phyloP scores from a whole-genome alignment of 2,329 filamentous ascomycete species.

The Keithomyces neogunnii region DNA sequence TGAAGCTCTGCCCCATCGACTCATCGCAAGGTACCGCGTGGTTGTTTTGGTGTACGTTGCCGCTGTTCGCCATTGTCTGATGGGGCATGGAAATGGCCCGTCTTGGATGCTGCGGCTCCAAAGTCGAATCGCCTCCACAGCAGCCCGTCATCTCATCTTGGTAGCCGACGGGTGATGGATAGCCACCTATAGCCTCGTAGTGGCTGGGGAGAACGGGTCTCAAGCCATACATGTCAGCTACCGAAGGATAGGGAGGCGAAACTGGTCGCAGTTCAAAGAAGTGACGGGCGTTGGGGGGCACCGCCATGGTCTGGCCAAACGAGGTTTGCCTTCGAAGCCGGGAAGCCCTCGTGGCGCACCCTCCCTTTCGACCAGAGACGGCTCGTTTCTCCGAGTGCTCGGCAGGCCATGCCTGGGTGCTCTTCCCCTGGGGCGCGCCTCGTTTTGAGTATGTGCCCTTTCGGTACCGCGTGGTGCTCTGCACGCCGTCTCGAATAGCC shows the following conservation, averaged over 20 bases:
- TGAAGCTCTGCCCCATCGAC: not conserved
- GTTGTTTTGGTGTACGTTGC: not conserved
- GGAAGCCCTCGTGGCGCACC: constrained; percentile 20
- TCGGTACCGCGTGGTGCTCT: constrained; percentile 77
- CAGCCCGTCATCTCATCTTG: not conserved
- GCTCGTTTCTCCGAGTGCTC: constrained; percentile 21
- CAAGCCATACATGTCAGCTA: not conserved
- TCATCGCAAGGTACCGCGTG: not conserved
- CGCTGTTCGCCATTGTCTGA: not conserved
- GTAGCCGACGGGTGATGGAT: not conserved
- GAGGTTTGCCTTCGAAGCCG: constrained; percentile 14
- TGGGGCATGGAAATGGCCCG: not conserved
- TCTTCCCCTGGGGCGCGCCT: constrained; percentile 7
- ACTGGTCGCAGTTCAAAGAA: not conserved
- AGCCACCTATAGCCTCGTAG: not conserved
- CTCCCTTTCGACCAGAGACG: constrained; percentile 24
- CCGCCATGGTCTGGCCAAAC: constrained; percentile 10
- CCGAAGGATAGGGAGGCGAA: not conserved
- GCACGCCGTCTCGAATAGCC: constrained; percentile 62
- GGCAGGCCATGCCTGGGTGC: constrained; percentile 12
- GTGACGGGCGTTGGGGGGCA: not conserved
- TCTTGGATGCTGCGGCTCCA: not conserved
- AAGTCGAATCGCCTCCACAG: not conserved
- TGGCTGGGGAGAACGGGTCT: not conserved
- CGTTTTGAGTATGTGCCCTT: constrained; percentile 33